Evolutionary conservation across 352 stramenopile species (phyloP), one percentile per base, ranked within the genome.

Genomic region (Globisporangium camurandrum): DNA sequence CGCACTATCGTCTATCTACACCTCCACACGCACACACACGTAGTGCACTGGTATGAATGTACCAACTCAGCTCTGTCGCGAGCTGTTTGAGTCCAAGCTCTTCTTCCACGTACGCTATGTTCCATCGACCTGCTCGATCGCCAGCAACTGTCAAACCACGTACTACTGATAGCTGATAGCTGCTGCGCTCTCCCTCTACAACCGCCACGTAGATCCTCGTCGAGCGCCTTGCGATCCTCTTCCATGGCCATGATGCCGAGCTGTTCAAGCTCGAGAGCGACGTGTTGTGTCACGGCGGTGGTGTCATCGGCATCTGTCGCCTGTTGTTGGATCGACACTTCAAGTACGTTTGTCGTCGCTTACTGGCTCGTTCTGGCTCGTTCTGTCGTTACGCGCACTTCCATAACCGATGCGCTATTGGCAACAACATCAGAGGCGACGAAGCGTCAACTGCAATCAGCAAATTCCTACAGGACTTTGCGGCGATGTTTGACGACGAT

Each of bases 201-300:
- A n/a, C n/a, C n/a, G n/a, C n/a, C n/a, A n/a, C n/a, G 16, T 22
- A 91, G 80, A 53, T 89, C 27, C 42, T 85, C 31, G 73, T 84
- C 3, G 61, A 86, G 50, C 67, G 77, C n/a, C 76, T 88, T 28
- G 73, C 69, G 1, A 59, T 61, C 19, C 64, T 66, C 14, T 81
- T 83, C 50, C 60, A 69, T 26, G 62, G 61, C 2, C 66, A 75
- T 40, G 67, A 86, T 42, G 61, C 58, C 11, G 75, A 85, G 20
- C 41, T 82, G 14, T 92, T 92, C 49, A 85, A 81, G 39, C 47
- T 84, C 14, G 75, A 92, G 46, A 79, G 74, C 31, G 80, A 88
- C 28, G 59, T 84, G 34, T 47, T 92, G 53, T 80, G 62, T 42
- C 65, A 74, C 50, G 59, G 56, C 0, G 80, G 87, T 14, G 72